Evolutionary conservation across 129 eudicot species (phyloP).

Genomic region (Arctium lappa): DNA sequence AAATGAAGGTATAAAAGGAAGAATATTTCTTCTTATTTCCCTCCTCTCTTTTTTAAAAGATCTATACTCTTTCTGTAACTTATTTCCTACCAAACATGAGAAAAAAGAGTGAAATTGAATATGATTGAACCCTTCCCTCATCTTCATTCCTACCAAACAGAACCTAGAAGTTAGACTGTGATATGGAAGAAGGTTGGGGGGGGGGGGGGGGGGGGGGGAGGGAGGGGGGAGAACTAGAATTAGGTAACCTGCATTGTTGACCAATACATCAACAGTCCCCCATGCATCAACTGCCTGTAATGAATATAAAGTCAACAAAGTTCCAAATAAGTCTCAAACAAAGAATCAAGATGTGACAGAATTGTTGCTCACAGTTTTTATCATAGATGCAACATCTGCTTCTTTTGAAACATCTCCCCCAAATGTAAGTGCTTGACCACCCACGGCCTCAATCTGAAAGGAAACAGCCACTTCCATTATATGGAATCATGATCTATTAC

Average conservation of each 20-base stretch:
- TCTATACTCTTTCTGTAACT: conserved; percentile 8
- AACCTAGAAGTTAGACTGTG: neutral
- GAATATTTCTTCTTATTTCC: conserved; percentile 5
- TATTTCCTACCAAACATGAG: neutral
- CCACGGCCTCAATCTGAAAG: conserved; percentile 76
- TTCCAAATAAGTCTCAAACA: neutral
- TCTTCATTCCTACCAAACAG: conserved; percentile 6
- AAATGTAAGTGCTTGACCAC: conserved; percentile 88
- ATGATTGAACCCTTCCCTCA: neutral
- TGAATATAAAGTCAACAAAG: conserved; percentile 1
- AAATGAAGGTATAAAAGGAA: neutral
- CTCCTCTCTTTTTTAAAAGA: neutral
- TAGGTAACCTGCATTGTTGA: conserved; percentile 88
- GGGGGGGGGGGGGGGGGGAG: too few species aligned
- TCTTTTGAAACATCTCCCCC: conserved; percentile 99
- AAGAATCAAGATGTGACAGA: conserved; percentile 11
- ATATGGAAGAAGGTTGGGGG: neutral
- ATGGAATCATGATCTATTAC: neutral
- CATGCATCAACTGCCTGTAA: conserved; percentile 95
- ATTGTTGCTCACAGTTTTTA: conserved; percentile 72
- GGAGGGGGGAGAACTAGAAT: neutral
- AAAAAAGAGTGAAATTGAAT: neutral
- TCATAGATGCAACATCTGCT: conserved; percentile 89
- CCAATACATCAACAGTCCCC: conserved; percentile 91
- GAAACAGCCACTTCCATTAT: conserved; percentile 1